These are phyloP conservation scores for Parachaetomium inaequale DNA, from an alignment of 495 filamentous ascomycete genomes.

Conservation along the genomic window DNA sequence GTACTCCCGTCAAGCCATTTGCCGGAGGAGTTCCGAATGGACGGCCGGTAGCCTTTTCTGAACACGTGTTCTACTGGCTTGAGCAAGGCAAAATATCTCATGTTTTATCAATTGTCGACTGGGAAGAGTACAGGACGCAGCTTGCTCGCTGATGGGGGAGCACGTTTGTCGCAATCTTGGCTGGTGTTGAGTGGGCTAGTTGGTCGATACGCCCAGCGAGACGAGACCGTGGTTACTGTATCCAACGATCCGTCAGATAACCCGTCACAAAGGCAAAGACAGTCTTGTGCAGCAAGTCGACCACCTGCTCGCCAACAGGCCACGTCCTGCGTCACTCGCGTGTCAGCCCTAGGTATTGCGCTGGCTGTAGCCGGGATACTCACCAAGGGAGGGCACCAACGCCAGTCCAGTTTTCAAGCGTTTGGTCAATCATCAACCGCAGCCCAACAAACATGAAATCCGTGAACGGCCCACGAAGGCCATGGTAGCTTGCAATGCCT, in stretches of 20 bases:
- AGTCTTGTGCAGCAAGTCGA: conserved; percentile 35
- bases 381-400: conserved; percentile 1
- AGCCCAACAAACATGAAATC: conserved; percentile 32
- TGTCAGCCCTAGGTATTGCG: neutral
- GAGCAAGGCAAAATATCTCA: conserved; percentile 34
- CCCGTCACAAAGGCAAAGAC: conserved; percentile 33
- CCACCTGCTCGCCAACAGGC: conserved; percentile 16
- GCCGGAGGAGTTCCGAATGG: conserved; percentile 25
- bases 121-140: conserved; percentile 27
- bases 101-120: conserved; percentile 36
- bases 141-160: neutral
- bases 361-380: neutral
- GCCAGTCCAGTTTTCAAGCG: conserved; percentile 2
- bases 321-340: neutral
- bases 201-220: neutral
- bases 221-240: conserved; percentile 14
- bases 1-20: conserved; percentile 27
- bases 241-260: conserved; percentile 28
- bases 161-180: neutral
- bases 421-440: conserved; percentile 33
- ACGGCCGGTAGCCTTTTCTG: conserved; percentile 27
- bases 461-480: conserved; percentile 34
- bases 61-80: conserved; percentile 37
- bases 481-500: conserved; percentile 27
- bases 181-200: neutral